Conservation (phyloP, 495 filamentous ascomycete genomes). For the Wilcoxina mikolae region DNA sequence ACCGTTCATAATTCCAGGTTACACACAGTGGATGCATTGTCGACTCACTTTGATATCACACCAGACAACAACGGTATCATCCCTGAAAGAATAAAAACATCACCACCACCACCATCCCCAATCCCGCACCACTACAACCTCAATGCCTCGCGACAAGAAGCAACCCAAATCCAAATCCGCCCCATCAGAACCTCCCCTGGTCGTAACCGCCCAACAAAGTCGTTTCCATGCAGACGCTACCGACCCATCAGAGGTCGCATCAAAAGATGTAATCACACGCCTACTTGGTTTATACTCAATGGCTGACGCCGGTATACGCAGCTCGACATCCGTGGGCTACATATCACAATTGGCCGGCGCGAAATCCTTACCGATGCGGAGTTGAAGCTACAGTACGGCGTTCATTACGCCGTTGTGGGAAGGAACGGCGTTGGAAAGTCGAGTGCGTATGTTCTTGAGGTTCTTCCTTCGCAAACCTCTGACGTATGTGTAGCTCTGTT, state of each 20-base stretch:
- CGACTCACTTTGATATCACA: too few species aligned
- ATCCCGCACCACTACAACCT: neutral
- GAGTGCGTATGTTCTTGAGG: constrained; percentile 37
- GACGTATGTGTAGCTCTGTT: constrained; percentile 42
- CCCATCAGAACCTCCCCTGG: constrained; percentile 29
- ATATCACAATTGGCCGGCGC: constrained; percentile 39
- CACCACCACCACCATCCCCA: neutral
- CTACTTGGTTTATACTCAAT: neutral
- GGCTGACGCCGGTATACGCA: constrained; percentile 20
- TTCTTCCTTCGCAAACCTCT: neutral
- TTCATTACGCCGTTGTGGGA: constrained; percentile 59
- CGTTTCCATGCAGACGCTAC: constrained; percentile 42
- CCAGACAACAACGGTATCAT: too few species aligned
- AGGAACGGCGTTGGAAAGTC: constrained; percentile 71
- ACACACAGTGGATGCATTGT: too few species aligned
- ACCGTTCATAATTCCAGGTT: too few species aligned
- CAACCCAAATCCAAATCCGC: neutral
- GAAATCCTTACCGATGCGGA: constrained; percentile 57
- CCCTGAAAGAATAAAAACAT: too few species aligned
- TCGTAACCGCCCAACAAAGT: constrained; percentile 43
- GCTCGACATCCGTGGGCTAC: constrained; percentile 54
- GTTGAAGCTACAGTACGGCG: constrained; percentile 52
- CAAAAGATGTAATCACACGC: neutral
- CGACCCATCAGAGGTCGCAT: constrained; percentile 38
- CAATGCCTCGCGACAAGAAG: constrained; percentile 10